These are phyloP conservation scores for Cadophora sp. DNA, from an alignment of 2,329 filamentous ascomycete genomes.

Conservation along the genomic window DNA sequence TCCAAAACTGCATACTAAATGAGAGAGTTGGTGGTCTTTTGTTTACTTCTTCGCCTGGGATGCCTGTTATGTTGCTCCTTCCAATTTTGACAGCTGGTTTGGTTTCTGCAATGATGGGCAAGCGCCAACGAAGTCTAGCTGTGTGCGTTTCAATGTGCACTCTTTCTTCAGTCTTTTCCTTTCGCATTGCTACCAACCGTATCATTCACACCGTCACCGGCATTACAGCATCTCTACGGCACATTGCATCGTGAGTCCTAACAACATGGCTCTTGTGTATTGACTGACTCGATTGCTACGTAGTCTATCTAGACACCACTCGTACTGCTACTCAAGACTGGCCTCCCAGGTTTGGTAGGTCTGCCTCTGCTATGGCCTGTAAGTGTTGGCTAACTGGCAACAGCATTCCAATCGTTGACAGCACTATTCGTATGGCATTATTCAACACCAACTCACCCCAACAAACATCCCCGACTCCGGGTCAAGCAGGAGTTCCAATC, in stretches of 20 bases:
- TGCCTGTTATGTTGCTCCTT: neutral
- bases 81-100: neutral
- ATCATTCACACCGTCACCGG: constrained; percentile 20
- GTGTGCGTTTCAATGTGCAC: neutral
- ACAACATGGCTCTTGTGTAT: neutral
- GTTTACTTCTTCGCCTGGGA: neutral
- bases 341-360: neutral
- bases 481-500: constrained; percentile 17
- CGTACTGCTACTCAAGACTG: neutral
- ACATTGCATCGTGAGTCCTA: constrained; percentile 26
- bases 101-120: neutral
- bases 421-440: neutral
- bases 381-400: neutral
- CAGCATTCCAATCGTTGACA: neutral
- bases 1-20: neutral
- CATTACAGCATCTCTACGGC: constrained; percentile 34
- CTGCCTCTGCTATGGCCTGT: neutral
- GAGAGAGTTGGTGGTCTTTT: neutral
- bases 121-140: neutral
- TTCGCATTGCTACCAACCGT: constrained; percentile 8
- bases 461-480: neutral
- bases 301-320: neutral
- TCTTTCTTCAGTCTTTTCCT: constrained; percentile 4
- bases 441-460: neutral
- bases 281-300: neutral